A percentile compares a stretch with the other conserved stretches of the same genome.
phyloP scores from a whole-genome alignment of 495 filamentous ascomycete genomes.

The Beverwykella pulmonaria region DNA sequence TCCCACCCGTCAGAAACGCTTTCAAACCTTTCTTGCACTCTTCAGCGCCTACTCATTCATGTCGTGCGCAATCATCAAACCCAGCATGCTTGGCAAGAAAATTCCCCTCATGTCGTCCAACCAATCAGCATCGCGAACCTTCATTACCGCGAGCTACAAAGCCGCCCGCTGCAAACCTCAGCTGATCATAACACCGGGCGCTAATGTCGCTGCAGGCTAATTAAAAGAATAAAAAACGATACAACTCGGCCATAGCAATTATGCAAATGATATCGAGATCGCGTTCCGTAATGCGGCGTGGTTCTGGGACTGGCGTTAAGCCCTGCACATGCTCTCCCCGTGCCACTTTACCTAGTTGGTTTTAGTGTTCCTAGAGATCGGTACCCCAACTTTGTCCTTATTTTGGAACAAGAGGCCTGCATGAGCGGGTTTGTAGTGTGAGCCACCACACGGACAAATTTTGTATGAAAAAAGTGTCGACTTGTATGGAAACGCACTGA shows the following conservation, averaged over 20 bases:
- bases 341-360: no score
- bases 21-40: no score
- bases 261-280: neutral
- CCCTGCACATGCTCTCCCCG: no score
- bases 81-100: neutral
- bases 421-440: no score
- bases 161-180: conserved; percentile 1
- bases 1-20: no score
- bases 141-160: neutral
- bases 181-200: neutral
- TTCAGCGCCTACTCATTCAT: neutral
- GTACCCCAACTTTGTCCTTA: no score
- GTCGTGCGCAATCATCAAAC: neutral
- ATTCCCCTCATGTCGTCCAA: neutral
- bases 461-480: no score
- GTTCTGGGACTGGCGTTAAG: neutral
- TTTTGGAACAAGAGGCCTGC: no score
- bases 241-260: neutral
- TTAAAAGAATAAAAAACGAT: neutral
- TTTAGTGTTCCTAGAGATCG: no score
- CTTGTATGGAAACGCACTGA: no score
- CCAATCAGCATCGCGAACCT: neutral
- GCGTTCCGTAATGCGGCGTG: neutral
- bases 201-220: neutral
- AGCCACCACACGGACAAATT: no score